A percentile compares a stretch with the other conserved stretches of the same genome.
Evolutionary conservation across 2,329 filamentous ascomycete species (phyloP).

Genomic region (Fusarium concolor): DNA sequence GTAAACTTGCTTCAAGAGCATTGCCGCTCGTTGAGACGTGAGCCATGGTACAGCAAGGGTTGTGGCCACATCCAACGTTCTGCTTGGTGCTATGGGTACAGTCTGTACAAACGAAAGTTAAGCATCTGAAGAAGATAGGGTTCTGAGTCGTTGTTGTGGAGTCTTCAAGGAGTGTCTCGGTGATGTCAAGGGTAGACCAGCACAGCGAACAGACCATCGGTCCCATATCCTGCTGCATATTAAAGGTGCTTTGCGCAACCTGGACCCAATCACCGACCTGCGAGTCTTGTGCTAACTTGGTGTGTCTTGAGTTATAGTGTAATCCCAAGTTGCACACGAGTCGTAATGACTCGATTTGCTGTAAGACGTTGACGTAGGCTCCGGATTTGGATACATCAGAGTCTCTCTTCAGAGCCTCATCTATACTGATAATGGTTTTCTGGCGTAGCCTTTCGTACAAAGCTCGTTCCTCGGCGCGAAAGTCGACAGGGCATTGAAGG

Average conservation of each 20-base stretch:
- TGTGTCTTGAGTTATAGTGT: conserved; percentile 51
- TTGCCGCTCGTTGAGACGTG: conserved; percentile 40
- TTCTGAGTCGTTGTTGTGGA: neutral
- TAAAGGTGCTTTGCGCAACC: conserved; percentile 51
- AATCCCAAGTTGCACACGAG: conserved; percentile 61
- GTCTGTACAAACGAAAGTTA: conserved; percentile 49
- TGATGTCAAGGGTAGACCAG: conserved; percentile 37
- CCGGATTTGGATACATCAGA: conserved; percentile 11
- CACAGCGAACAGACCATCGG: conserved; percentile 48
- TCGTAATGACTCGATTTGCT: conserved; percentile 58
- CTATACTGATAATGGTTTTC: conserved; percentile 47
- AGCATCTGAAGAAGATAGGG: conserved; percentile 50
- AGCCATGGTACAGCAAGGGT: conserved; percentile 37
- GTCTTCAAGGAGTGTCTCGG: conserved; percentile 41
- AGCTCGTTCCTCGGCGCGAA: conserved; percentile 51
- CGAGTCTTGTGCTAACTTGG: neutral
- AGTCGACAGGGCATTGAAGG: conserved; percentile 50
- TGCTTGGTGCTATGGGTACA: conserved; percentile 37
- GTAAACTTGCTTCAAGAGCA: conserved; percentile 39
- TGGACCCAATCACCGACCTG: conserved; percentile 27
- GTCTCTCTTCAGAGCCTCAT: conserved; percentile 48
- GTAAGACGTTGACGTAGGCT: conserved; percentile 56
- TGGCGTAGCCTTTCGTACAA: conserved; percentile 51
- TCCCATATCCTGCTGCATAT: conserved; percentile 47
- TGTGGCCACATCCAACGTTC: conserved; percentile 42